Evolutionary conservation across 75 land plant genomes (phyloP).

Genomic region (Sequoia sempervirens): DNA sequence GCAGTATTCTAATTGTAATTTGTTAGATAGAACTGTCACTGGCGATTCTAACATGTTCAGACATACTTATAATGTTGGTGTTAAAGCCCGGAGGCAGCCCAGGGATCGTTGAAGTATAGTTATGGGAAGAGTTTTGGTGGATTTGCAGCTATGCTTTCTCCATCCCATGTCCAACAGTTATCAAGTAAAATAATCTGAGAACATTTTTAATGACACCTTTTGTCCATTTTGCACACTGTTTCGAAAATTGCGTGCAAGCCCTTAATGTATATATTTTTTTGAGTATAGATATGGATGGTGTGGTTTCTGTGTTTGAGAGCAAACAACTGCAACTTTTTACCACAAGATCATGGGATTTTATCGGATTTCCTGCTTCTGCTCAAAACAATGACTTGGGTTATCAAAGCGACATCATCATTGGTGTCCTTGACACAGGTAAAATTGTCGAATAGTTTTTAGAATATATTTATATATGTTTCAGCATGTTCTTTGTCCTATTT

Average conservation of each 20-base stretch:
- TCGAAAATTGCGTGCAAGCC: too few relatives aligned
- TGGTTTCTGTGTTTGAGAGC: conserved; percentile 46
- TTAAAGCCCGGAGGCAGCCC: conserved; percentile 14
- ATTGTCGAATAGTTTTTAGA: too few relatives aligned
- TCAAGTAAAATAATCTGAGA: neutral
- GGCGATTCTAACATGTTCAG: too few relatives aligned
- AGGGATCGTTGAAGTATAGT: conserved; percentile 23
- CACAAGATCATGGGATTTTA: conserved; percentile 57
- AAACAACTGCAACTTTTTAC: conserved; percentile 33
- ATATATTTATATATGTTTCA: too few relatives aligned
- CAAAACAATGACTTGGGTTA: conserved; percentile 10
- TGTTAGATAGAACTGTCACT: neutral
- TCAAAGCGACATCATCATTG: conserved; percentile 43
- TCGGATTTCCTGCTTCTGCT: conserved; percentile 8
- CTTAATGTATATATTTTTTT: neutral
- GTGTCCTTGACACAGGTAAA: conserved; percentile 50
- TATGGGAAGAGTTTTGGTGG: conserved; percentile 32
- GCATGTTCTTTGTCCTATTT: too few relatives aligned
- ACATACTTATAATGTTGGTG: neutral
- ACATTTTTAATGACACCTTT: too few relatives aligned
- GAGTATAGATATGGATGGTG: conserved; percentile 20
- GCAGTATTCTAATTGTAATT: neutral
- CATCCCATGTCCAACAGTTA: neutral
- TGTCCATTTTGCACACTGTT: too few relatives aligned
- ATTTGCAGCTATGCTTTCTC: conserved; percentile 28